These are phyloP conservation scores for Clonostachys sp. DNA, from an alignment of 2,329 filamentous ascomycete species.

Conservation along the genomic window DNA sequence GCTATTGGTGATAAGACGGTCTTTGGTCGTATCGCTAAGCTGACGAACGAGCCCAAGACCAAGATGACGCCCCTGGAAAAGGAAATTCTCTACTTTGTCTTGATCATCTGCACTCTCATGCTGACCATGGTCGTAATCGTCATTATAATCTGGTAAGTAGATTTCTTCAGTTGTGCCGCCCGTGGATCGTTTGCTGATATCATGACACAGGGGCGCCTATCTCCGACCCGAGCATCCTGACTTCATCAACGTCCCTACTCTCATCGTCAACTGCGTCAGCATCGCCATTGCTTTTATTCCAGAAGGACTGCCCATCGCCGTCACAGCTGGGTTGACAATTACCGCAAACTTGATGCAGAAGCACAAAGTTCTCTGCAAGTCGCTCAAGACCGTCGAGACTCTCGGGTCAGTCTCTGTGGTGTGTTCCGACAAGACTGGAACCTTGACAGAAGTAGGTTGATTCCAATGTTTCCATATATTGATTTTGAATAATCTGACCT, in stretches of 20 bases:
- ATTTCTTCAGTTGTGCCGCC: slow-evolving; percentile 15
- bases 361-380: slow-evolving; percentile 76
- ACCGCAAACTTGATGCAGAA: slow-evolving; percentile 72
- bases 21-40: slow-evolving; percentile 69
- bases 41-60: slow-evolving; percentile 65
- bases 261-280: slow-evolving; percentile 70
- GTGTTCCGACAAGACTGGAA: slow-evolving; percentile 75
- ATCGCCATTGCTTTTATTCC: slow-evolving; percentile 74
- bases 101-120: slow-evolving; percentile 66
- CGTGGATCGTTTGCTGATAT: not conserved
- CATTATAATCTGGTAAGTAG: slow-evolving; percentile 57
- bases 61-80: slow-evolving; percentile 66
- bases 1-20: slow-evolving; percentile 69
- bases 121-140: slow-evolving; percentile 60
- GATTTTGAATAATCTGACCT: not conserved
- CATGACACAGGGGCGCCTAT: slow-evolving; percentile 55
- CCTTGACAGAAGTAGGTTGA: slow-evolving; percentile 47
- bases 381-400: slow-evolving; percentile 73
- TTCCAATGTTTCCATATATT: not conserved
- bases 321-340: slow-evolving; percentile 69
- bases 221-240: slow-evolving; percentile 60
- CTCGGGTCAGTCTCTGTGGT: slow-evolving; percentile 69
- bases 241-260: slow-evolving; percentile 67
- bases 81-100: slow-evolving; percentile 69
- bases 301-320: slow-evolving; percentile 66